phyloP scores from a whole-genome alignment of 2,329 filamentous ascomycete species.

The Diaporthe sp. region DNA sequence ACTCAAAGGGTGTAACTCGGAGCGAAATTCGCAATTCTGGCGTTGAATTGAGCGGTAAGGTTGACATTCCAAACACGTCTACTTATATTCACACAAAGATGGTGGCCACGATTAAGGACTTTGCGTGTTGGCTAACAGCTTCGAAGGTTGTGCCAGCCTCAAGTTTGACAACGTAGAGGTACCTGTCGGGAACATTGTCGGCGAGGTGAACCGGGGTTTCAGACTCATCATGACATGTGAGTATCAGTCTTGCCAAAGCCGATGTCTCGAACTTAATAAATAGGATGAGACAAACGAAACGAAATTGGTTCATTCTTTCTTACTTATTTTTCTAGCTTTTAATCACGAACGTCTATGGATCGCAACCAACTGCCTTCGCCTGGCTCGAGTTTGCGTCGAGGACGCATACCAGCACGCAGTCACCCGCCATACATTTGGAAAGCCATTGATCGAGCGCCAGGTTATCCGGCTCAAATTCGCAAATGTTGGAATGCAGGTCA shows the following conservation, averaged over 20 bases:
- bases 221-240: conserved; percentile 23
- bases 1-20: conserved; percentile 60
- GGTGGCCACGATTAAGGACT: neutral
- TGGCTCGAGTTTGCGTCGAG: conserved; percentile 65
- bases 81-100: neutral
- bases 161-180: conserved; percentile 22
- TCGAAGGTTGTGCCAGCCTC: neutral
- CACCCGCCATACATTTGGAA: conserved; percentile 66
- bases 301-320: neutral
- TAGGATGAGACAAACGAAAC: neutral
- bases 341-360: conserved; percentile 69
- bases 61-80: neutral
- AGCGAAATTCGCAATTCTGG: conserved; percentile 72
- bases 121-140: neutral
- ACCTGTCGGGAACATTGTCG: neutral
- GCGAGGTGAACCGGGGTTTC: neutral
- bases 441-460: conserved; percentile 53
- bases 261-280: neutral
- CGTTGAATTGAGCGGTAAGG: conserved; percentile 61
- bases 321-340: conserved; percentile 61
- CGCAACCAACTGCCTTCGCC: conserved; percentile 65
- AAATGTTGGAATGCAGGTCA: conserved; percentile 43
- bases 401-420: conserved; percentile 63
- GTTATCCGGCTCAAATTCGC: conserved; percentile 64
- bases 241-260: neutral